These are phyloP conservation scores for Aegilops longissima DNA, from an alignment of 176 grass and related monocot genomes.

Conservation along the genomic window DNA sequence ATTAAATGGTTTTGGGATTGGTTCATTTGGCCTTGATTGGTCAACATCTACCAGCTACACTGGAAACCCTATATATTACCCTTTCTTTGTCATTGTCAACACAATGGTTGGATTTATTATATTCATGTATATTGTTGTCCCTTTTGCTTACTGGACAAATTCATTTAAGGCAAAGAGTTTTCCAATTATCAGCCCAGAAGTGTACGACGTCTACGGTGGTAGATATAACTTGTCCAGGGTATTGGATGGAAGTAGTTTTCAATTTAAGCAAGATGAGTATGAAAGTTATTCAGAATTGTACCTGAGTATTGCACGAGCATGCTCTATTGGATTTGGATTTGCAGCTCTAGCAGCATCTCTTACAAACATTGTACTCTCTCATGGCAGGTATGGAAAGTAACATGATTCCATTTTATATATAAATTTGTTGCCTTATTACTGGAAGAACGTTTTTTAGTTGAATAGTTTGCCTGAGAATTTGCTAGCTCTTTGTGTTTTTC, in stretches of 20 bases:
- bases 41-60: not conserved
- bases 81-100: not conserved
- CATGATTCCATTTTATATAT: not conserved
- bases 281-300: not conserved
- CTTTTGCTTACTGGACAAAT: conserved; percentile 18
- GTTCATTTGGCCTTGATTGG: conserved; percentile 15
- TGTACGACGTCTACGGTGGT: conserved; percentile 9
- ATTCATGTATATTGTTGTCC: not conserved
- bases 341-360: not conserved
- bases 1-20: conserved; percentile 1
- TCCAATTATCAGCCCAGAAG: conserved; percentile 3
- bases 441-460: not conserved
- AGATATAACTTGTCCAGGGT: conserved; percentile 12
- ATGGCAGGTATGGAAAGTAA: not conserved
- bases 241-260: not conserved
- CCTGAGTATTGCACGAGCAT: not conserved
- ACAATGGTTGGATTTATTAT: conserved; percentile 1
- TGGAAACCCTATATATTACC: not conserved
- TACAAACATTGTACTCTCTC: not conserved
- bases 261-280: not conserved
- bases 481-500: not conserved
- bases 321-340: conserved; percentile 14
- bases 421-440: not conserved
- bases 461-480: not conserved
- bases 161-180: conserved; percentile 12